Evolutionary conservation across 768 basidiomycete species (phyloP), one percentile per base, ranked within the genome.

Genomic region (Kwoniella sp.): DNA sequence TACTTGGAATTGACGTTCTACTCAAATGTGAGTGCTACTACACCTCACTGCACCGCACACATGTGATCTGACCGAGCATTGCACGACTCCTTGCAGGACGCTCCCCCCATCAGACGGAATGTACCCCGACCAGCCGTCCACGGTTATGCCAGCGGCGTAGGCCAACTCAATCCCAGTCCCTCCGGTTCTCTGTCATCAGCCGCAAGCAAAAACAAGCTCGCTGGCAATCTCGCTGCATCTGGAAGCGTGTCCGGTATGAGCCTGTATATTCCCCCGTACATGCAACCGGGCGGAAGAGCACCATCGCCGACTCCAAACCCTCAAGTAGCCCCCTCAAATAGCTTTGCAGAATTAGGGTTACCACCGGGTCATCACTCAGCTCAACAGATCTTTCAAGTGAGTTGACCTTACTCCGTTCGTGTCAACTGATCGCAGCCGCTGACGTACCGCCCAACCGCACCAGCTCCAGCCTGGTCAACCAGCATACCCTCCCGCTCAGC

Each of bases 1-100:
- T 96, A 91, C 77, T 84, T 96, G 17, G 94, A 97, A 79, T 89
- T 96, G 87, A 97, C 94, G 1, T 97, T 88, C 83, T 97, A 87
- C 80, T 86, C 92, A 2, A 87, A 89, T 60, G 85, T 81, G 45
- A 63, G 79, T 70, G 9, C 5, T 34, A 4, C 17, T 38, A n/a
- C 23, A 0, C 51, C 25, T 45, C 0, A 41, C 61, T 58, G 45
- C 67, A 38, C 13, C 31, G 2, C 25, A 48, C 17, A 7, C 53
- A 37, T 29, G 13, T 4, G n/a, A 8, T 30, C 37, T 23, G 12
- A 55, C 53, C 37, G n/a, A n/a, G n/a, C n/a, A n/a, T n/a, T n/a
- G n/a, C 50, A 28, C 31, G 30, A 8, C 26, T 47, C 25, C 17
- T 55, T 15, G 37, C 38, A 77, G 75, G 68, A 74, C 51, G 71